Conservation (phyloP, 768 basidiomycete genomes). For the Cyclocybe cylindracea region DNA sequence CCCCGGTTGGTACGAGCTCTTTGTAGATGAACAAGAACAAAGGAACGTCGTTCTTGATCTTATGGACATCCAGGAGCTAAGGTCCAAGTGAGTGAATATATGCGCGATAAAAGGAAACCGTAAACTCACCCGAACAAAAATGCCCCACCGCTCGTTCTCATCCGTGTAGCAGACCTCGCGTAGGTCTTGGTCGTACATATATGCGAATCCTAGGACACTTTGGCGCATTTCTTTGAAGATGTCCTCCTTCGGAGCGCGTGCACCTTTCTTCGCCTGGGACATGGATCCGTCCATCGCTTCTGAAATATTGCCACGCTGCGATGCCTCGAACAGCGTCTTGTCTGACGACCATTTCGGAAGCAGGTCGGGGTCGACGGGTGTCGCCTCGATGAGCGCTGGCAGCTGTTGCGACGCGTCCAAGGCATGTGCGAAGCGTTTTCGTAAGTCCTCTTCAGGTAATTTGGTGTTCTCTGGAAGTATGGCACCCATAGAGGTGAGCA, state of each 20-base stretch:
- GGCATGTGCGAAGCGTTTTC: slow-evolving; percentile 20
- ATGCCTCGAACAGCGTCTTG: slow-evolving; percentile 18
- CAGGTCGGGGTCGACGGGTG: slow-evolving; percentile 13
- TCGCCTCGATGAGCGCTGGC: slow-evolving; percentile 14
- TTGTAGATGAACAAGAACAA: slow-evolving; percentile 28
- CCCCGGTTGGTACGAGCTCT: slow-evolving; percentile 15
- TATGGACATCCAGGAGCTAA: slow-evolving; percentile 25
- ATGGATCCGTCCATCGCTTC: slow-evolving; percentile 17
- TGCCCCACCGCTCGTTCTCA: slow-evolving; percentile 18
- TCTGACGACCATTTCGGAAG: slow-evolving; percentile 16
- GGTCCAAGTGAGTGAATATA: neutral
- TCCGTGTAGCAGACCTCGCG: slow-evolving; percentile 22
- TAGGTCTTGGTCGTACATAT: slow-evolving; percentile 15
- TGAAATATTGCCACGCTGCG: slow-evolving; percentile 21
- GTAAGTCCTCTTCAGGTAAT: slow-evolving; percentile 24
- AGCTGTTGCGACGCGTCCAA: slow-evolving; percentile 29
- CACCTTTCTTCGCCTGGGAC: slow-evolving; percentile 12
- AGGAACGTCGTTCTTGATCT: slow-evolving; percentile 21
- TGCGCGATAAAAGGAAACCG: neutral
- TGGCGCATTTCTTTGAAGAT: slow-evolving; percentile 32
- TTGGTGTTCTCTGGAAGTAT: slow-evolving; percentile 28
- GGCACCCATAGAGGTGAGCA: slow-evolving; percentile 29
- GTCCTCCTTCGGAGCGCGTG: slow-evolving; percentile 22
- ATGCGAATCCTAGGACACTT: slow-evolving; percentile 24
- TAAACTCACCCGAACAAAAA: slow-evolving; percentile 23